Conservation (phyloP, 768 basidiomycete species). For the Lactarius hengduanensis region DNA sequence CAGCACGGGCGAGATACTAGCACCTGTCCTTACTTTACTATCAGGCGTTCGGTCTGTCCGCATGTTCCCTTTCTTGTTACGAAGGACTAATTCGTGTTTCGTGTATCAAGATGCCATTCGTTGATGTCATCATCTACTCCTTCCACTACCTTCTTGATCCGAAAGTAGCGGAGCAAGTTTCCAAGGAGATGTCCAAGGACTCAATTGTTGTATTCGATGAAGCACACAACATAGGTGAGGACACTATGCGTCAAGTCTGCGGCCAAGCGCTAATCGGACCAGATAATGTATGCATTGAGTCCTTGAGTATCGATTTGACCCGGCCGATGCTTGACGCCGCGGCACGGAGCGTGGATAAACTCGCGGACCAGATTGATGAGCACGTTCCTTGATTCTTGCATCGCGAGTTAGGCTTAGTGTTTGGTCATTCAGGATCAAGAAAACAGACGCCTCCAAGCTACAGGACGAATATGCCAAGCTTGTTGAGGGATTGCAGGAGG, state of each 20-base stretch:
- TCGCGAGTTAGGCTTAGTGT: conserved; percentile 9
- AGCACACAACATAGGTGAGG: conserved; percentile 93
- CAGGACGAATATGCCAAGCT: conserved; percentile 96
- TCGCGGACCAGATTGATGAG: conserved; percentile 95
- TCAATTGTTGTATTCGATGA: conserved; percentile 99
- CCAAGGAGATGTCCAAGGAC: conserved; percentile 96
- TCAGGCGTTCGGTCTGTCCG: conserved; percentile 83
- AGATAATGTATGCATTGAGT: conserved; percentile 99
- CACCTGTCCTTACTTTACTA: conserved; percentile 93
- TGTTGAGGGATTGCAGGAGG: conserved; percentile 89
- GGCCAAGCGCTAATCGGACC: conserved; percentile 11
- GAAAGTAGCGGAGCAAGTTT: conserved; percentile 98
- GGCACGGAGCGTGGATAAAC: conserved; percentile 76
- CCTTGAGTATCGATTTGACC: conserved; percentile 94
- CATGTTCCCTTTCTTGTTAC: conserved; percentile 4
- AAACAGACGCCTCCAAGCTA: conserved; percentile 87
- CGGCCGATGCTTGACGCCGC: conserved; percentile 98
- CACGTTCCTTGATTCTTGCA: conserved; percentile 39
- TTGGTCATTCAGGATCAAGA: conserved; percentile 69
- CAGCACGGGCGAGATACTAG: conserved; percentile 83
- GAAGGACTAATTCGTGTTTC: conserved; percentile 1
- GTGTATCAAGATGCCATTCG: conserved; percentile 78
- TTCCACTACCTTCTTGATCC: conserved; percentile 99
- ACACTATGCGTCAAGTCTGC: conserved; percentile 4
- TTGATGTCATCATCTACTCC: conserved; percentile 96